These are phyloP conservation scores for Malassezia yamatoensis DNA, from an alignment of 1,284 basidiomycete species.

Conservation along the genomic window DNA sequence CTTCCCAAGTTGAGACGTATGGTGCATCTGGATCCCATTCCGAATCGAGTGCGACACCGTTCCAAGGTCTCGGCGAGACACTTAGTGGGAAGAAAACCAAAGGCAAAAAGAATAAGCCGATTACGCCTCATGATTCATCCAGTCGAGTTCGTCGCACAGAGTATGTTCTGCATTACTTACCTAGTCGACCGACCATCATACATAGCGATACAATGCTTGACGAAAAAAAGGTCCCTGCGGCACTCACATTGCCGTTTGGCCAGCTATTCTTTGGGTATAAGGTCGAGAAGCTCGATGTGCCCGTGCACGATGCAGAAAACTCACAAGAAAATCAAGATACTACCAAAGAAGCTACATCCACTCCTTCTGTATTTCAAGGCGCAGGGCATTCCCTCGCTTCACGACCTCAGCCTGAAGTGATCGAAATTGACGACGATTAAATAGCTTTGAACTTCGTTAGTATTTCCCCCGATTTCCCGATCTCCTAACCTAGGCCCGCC, in stretches of 20 bases:
- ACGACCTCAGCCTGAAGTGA: constrained; percentile 19
- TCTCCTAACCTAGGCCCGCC: no score
- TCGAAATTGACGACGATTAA: constrained; percentile 36
- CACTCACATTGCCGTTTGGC: constrained; percentile 79
- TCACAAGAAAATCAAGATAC: no score
- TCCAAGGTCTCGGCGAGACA: constrained; percentile 39
- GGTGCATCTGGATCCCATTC: not conserved
- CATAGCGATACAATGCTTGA: constrained; percentile 66
- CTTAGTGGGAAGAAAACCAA: constrained; percentile 46
- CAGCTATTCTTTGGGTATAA: constrained; percentile 47
- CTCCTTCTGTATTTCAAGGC: constrained; percentile 1
- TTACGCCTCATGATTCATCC: constrained; percentile 35
- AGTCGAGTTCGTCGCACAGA: constrained; percentile 43
- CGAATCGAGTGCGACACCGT: constrained; percentile 8
- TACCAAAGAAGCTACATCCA: no score
- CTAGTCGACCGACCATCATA: constrained; percentile 70
- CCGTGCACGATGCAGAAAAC: constrained; percentile 6
- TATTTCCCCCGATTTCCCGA: no score
- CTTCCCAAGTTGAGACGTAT: constrained; percentile 23
- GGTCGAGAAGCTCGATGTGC: constrained; percentile 32
- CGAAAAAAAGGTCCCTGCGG: constrained; percentile 72
- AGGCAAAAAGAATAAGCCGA: constrained; percentile 39
- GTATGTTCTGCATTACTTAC: constrained; percentile 10
- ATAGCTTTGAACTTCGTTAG: not conserved
- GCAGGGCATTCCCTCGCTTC: constrained; percentile 4